Evolutionary conservation across 2,329 filamentous ascomycete genomes (phyloP).

Genomic region (Fusarium praegraminearum): DNA sequence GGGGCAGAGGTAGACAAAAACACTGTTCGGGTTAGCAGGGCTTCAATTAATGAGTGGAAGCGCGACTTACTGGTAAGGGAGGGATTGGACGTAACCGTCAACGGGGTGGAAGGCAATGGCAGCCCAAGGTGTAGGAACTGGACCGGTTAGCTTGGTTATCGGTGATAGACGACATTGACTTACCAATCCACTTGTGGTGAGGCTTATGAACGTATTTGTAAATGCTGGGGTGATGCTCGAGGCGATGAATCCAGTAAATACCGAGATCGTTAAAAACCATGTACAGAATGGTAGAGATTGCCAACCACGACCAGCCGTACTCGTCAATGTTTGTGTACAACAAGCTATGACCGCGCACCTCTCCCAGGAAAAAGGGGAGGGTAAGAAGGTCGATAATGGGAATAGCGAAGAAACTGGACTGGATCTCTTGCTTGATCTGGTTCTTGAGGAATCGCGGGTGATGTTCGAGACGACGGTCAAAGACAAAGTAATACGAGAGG

Average conservation of each 20-base stretch:
- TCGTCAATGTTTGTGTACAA: constrained; percentile 56
- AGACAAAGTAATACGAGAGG: constrained; percentile 78
- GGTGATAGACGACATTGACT: constrained; percentile 23
- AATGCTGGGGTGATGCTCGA: constrained; percentile 59
- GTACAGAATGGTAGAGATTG: constrained; percentile 55
- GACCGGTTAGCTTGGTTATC: constrained; percentile 1
- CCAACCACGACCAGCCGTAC: constrained; percentile 57
- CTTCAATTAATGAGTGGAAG: too few relatives aligned
- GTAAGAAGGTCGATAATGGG: constrained; percentile 60
- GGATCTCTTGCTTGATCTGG: constrained; percentile 60
- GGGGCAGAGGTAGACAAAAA: constrained; percentile 60
- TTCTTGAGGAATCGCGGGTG: constrained; percentile 63
- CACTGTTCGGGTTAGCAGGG: constrained; percentile 43
- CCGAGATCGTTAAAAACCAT: constrained; percentile 60
- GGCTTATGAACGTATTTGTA: constrained; percentile 63
- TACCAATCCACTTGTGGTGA: constrained; percentile 63
- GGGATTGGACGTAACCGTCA: constrained; percentile 60
- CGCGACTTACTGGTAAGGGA: constrained; percentile 59
- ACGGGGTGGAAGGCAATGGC: constrained; percentile 62
- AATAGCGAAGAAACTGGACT: constrained; percentile 57
- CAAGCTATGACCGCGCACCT: constrained; percentile 60
- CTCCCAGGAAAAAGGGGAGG: constrained; percentile 59
- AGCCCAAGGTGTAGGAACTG: constrained; percentile 61
- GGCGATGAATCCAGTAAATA: constrained; percentile 63
- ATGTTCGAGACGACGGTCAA: constrained; percentile 59